Evolutionary conservation across 179 eudicot genomes (phyloP), one percentile per base, ranked within the genome.

Genomic region (Spergularia azorica): DNA sequence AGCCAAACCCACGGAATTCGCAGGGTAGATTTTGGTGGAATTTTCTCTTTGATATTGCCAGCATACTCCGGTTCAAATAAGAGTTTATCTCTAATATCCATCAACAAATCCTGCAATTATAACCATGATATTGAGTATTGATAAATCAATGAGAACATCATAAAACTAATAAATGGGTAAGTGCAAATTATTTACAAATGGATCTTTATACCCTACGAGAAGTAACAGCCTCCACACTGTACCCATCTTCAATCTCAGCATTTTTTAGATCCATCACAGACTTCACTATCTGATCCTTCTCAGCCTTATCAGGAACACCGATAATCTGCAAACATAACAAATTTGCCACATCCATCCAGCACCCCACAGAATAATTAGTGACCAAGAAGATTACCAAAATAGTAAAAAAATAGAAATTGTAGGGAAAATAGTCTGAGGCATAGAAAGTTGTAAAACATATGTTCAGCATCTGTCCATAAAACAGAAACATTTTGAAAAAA

Each of bases 31-130:
- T 88, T 96, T 20, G 99, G 99, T 61, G 86, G 92, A 83, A 91
- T 83, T 70, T 92, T 96, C 64, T 89, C 97, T 83, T 86, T 91
- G 54, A 73, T 18, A 86, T 91, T 84, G 56, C 99, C 99, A 86
- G 99, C 94, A 89, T 96, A 96, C 83, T 90, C 98, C 52, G 99
- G 91, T 79, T 96, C 99, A 83, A 96, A 96, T 67, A 96, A 92
- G 83, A 96, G 97, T 85, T 94, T 96, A 82, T 96, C 99, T 86
- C 99, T 86, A 78, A 92, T 95, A 83, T 96, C 97, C 90, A 89
- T 84, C 68, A 96, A 85, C 74, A 96, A 87, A 81, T 94, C 91
- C 99, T 96, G 87, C 67, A 80, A 75, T 72, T 63, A 70, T 14
- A 81, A 74, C 50, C 61, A 68, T 13, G 65, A 55, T 52, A 66